These are phyloP conservation scores for Penicillium sp. DNA, from an alignment of 2,329 filamentous ascomycete genomes.

Conservation along the genomic window DNA sequence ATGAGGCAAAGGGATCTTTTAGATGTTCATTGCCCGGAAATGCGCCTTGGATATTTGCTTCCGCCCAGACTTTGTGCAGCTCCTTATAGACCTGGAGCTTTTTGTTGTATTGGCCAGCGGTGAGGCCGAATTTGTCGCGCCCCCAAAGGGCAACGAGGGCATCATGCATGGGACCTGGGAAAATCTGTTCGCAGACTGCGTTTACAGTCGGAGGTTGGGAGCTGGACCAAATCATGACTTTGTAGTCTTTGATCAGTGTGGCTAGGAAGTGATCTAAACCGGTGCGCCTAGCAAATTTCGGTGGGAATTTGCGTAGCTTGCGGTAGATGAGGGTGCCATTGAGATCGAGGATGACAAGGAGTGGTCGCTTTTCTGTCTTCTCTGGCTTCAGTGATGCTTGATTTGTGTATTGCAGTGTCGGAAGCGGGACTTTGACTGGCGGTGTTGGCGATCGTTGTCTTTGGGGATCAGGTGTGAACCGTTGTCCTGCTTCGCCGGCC, in stretches of 20 bases:
- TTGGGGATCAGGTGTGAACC: neutral
- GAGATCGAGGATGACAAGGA: constrained; percentile 85
- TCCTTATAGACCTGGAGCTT: constrained; percentile 90
- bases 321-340: constrained; percentile 87
- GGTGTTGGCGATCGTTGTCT: constrained; percentile 13
- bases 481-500: constrained; percentile 1
- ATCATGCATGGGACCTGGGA: constrained; percentile 54
- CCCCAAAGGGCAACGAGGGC: constrained; percentile 71
- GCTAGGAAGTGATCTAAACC: constrained; percentile 66
- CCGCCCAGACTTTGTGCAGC: constrained; percentile 68
- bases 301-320: constrained; percentile 51
- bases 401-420: constrained; percentile 60
- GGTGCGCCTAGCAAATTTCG: constrained; percentile 64
- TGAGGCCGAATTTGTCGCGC: constrained; percentile 72
- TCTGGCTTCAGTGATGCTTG: constrained; percentile 50
- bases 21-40: constrained; percentile 33
- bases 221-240: constrained; percentile 88
- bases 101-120: constrained; percentile 59
- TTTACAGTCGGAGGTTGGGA: constrained; percentile 71
- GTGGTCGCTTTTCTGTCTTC: constrained; percentile 51
- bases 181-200: constrained; percentile 56
- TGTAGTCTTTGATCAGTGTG: constrained; percentile 71
- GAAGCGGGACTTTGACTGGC: constrained; percentile 48
- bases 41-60: constrained; percentile 43
- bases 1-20: neutral